These are phyloP conservation scores for Chlorencoelia australis DNA, from an alignment of 2,329 filamentous ascomycete species.

Conservation along the genomic window DNA sequence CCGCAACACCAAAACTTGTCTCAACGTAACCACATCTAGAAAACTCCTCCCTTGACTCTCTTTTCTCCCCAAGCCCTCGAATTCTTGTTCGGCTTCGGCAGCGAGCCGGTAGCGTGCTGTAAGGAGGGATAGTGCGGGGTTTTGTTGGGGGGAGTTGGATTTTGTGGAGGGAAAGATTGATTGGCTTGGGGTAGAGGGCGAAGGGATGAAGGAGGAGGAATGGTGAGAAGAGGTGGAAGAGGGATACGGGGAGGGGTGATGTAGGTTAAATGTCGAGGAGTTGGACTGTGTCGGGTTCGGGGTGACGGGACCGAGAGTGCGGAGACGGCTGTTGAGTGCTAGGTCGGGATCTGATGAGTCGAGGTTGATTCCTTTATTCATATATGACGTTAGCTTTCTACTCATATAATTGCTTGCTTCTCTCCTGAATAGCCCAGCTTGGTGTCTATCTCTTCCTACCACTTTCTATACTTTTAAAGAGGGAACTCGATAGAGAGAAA, in stretches of 20 bases:
- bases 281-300: conserved; percentile 23
- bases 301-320: conserved; percentile 20
- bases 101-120: conserved; percentile 46
- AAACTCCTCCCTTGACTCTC: conserved; percentile 32
- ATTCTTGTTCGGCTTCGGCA: conserved; percentile 48
- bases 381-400: too few relatives aligned
- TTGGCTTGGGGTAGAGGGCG: conserved; percentile 16
- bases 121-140: conserved; percentile 21
- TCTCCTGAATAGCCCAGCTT: too few relatives aligned
- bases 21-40: conserved; percentile 39
- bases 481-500: background rate
- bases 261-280: conserved; percentile 22
- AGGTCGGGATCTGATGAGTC: conserved; percentile 14
- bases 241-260: conserved; percentile 1
- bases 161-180: conserved; percentile 14
- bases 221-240: conserved; percentile 4
- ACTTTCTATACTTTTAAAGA: too few relatives aligned
- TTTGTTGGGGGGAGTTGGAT: background rate
- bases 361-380: conserved; percentile 7
- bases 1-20: conserved; percentile 37
- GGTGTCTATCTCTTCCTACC: too few relatives aligned
- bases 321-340: conserved; percentile 17
- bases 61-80: conserved; percentile 31
- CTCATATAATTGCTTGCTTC: too few relatives aligned
- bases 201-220: conserved; percentile 13